Evolutionary conservation across 192 early-diverging fungal genomes (phyloP).

Genomic region (Linderina pennispora): DNA sequence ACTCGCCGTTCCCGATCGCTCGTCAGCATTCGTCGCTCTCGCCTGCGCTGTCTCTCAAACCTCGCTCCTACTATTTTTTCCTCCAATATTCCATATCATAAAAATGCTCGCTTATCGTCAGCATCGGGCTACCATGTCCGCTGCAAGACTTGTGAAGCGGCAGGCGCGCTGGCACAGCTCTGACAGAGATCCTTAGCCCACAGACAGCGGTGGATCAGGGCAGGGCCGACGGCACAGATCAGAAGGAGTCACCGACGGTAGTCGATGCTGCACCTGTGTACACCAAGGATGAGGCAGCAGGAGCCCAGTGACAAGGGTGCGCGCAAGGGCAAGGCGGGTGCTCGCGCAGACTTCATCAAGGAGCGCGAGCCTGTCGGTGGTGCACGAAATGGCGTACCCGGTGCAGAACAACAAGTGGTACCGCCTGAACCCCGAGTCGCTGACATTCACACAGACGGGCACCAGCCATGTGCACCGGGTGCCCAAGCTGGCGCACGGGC

Average conservation of each 20-base stretch:
- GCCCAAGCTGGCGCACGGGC: slow-evolving; percentile 37
- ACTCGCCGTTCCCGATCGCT: too few species aligned
- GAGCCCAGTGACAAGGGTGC: not conserved
- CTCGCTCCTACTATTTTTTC: too few species aligned
- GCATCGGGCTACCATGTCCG: too few species aligned
- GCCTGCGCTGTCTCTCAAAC: too few species aligned
- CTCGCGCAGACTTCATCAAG: slow-evolving; percentile 14
- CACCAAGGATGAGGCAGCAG: slow-evolving; percentile 19
- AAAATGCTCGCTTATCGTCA: too few species aligned
- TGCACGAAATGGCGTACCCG: slow-evolving; percentile 23
- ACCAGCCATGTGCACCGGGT: slow-evolving; percentile 31
- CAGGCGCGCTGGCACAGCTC: too few species aligned
- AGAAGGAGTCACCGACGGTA: too few species aligned
- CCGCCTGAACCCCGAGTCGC: slow-evolving; percentile 13
- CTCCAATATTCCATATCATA: too few species aligned
- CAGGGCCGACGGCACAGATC: not conserved
- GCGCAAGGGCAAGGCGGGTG: slow-evolving; percentile 5
- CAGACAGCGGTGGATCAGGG: not conserved
- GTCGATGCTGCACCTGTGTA: slow-evolving; percentile 28
- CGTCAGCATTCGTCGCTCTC: too few species aligned
- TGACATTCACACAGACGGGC: slow-evolving; percentile 13
- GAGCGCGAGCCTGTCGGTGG: slow-evolving; percentile 39
- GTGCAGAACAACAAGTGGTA: slow-evolving; percentile 39
- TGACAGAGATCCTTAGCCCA: too few species aligned
- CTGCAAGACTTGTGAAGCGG: too few species aligned